Evolutionary conservation across 352 stramenopile genomes (phyloP).

Genomic region (Phytophthora sansomeana): DNA sequence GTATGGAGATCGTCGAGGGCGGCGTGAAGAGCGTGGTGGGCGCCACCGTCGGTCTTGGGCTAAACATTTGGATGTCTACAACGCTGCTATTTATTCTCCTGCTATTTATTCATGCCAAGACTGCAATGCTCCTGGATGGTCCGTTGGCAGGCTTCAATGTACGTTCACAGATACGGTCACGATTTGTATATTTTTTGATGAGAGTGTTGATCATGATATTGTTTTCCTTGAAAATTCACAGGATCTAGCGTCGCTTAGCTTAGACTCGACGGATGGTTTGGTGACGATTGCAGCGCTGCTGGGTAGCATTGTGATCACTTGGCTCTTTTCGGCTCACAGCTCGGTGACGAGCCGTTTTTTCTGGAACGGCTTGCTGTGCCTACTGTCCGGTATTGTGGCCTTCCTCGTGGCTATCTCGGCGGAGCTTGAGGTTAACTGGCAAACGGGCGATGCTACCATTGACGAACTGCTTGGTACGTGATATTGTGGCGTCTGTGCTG

Average conservation of each 20-base stretch:
- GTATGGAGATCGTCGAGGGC: conserved; percentile 39
- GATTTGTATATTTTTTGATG: neutral
- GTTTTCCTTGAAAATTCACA: conserved; percentile 21
- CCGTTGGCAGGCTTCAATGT: conserved; percentile 67
- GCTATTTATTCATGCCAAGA: conserved; percentile 80
- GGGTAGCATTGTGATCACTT: conserved; percentile 48
- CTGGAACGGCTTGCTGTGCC: conserved; percentile 72
- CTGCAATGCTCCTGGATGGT: conserved; percentile 55
- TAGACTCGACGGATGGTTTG: conserved; percentile 64
- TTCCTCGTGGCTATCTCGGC: conserved; percentile 77
- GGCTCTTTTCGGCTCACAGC: conserved; percentile 43
- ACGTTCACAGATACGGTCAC: conserved; percentile 14
- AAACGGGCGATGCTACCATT: conserved; percentile 58
- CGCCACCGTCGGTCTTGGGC: conserved; percentile 48
- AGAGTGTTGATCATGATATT: conserved; percentile 8
- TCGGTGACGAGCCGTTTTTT: conserved; percentile 68
- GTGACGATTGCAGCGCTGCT: conserved; percentile 49
- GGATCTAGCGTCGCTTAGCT: conserved; percentile 59
- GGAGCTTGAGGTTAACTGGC: conserved; percentile 68
- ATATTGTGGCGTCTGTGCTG: neutral
- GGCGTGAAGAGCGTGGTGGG: conserved; percentile 42
- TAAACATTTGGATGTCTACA: conserved; percentile 56
- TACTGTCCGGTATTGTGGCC: conserved; percentile 54
- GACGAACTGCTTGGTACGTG: conserved; percentile 78
- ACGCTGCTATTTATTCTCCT: conserved; percentile 75